Percentiles rank a stretch among this genome's conserved stretches.
Evolutionary conservation across 2,329 filamentous ascomycete species (phyloP).

Genomic region (Davidsoniella australis): DNA sequence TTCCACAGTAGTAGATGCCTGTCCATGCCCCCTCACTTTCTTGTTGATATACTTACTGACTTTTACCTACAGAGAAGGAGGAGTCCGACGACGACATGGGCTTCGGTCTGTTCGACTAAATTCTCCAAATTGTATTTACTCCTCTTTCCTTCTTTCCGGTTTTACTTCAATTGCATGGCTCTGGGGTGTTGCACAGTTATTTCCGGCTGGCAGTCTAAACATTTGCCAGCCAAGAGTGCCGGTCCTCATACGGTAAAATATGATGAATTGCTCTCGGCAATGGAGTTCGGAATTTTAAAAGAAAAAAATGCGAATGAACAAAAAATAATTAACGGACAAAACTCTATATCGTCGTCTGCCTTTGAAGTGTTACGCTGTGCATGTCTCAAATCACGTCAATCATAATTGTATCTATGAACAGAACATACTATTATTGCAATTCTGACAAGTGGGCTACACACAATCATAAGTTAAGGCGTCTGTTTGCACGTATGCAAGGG

Average conservation of each 20-base stretch:
- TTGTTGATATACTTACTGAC: neutral
- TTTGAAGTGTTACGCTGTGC: neutral
- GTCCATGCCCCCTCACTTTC: neutral
- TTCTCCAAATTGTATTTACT: constrained; percentile 9
- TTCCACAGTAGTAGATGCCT: neutral
- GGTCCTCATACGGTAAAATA: constrained; percentile 24
- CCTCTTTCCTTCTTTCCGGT: constrained; percentile 30
- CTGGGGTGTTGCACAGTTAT: constrained; percentile 31
- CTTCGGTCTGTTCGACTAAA: constrained; percentile 59
- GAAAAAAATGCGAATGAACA: constrained; percentile 18
- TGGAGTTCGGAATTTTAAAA: constrained; percentile 25
- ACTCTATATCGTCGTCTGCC: neutral
- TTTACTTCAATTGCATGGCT: constrained; percentile 38
- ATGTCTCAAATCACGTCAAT: no score
- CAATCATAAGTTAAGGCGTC: no score
- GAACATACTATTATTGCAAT: no score
- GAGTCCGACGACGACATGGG: constrained; percentile 21
- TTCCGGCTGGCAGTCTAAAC: constrained; percentile 27
- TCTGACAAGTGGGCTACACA: no score
- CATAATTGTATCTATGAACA: no score
- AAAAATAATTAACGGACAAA: constrained; percentile 13
- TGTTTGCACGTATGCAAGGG: no score
- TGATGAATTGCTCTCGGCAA: constrained; percentile 25
- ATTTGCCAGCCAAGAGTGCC: constrained; percentile 21
- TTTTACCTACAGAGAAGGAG: constrained; percentile 32